Conservation (phyloP, 139 green algal genomes). For the Trebouxia sp. region DNA sequence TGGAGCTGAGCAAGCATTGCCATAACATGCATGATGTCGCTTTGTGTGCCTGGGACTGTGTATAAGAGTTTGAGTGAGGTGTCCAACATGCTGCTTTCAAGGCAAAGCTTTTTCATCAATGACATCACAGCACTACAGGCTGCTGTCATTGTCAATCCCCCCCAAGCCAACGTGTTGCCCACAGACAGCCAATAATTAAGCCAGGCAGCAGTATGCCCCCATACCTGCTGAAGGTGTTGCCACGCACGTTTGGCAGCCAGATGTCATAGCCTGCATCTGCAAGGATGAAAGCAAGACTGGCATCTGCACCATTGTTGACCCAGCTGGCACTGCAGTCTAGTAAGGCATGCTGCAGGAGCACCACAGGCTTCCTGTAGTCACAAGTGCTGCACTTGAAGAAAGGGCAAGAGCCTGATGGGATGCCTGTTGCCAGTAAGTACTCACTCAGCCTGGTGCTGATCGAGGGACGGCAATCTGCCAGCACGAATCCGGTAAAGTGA, state of each 20-base stretch:
- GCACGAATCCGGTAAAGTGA: slow-evolving; percentile 64
- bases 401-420: not conserved
- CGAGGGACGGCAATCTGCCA: slow-evolving; percentile 20
- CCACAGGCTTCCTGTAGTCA: slow-evolving; percentile 42
- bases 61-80: no score
- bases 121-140: no score
- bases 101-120: no score
- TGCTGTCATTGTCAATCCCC: no score
- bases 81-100: no score
- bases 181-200: no score
- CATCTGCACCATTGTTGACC: slow-evolving; percentile 62
- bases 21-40: no score
- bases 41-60: no score
- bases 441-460: slow-evolving; percentile 17
- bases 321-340: slow-evolving; percentile 71
- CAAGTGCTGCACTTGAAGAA: not conserved
- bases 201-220: not conserved
- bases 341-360: slow-evolving; percentile 82
- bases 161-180: no score
- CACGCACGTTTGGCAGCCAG: slow-evolving; percentile 55
- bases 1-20: no score
- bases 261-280: slow-evolving; percentile 65
- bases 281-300: slow-evolving; percentile 80
- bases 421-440: not conserved
- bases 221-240: slow-evolving; percentile 62